Base-by-base conservation (phyloP, 2,329 filamentous ascomycete species). In the Aspergillus intermedius region DNA sequence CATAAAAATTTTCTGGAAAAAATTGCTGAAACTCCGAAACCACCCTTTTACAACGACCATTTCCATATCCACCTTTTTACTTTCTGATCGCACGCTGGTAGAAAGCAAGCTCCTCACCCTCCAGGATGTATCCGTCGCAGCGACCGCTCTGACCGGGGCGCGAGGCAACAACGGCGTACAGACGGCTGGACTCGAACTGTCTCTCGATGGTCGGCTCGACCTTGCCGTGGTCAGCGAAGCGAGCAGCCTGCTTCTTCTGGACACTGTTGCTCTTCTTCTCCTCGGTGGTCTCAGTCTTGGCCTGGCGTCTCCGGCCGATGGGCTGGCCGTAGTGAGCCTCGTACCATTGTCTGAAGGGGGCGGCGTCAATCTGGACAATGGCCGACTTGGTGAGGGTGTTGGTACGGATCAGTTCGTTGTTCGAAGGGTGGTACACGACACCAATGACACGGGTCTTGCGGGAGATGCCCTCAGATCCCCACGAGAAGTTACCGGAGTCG, bases 391-490 rank as follows among this genome's bases (percentile, higher is more conserved):
- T 98, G 75, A 98, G 84, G 80, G 93, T 97, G 87, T 98, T 98
- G 78, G 93, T 98, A 73, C 93, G 93, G 82, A 98, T 91, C 67
- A 98, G 84, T 81, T 98, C 93, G 89, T 98, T 98, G 91, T 98
- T 98, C 75, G 91, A 96, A 58, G 93, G 94, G 80, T 98, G 94
- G 88, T 90, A 98, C 74, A 86, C 87, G 78, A 98, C 94, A 70
- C 81, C 90, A 75, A 98, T 96, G 75, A 98, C 88, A 82, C 94
- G 93, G 77, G 88, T 90, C 86, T 98, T 98, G 85, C 93, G 91
- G 78, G 91, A 88, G 77, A 90, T 81, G 71, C 91, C 91, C 83
- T 98, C 93, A 62, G 90, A 96, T 70, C 88, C 91, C 93, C 93
- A 98, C 69, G 91, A 91, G 79, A 97, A 98, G 86, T 98, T 98